Percentiles rank a stretch among this genome's conserved stretches.
Conservation (phyloP, 2,329 filamentous ascomycete species). For the Fonsecaea monophora region DNA sequence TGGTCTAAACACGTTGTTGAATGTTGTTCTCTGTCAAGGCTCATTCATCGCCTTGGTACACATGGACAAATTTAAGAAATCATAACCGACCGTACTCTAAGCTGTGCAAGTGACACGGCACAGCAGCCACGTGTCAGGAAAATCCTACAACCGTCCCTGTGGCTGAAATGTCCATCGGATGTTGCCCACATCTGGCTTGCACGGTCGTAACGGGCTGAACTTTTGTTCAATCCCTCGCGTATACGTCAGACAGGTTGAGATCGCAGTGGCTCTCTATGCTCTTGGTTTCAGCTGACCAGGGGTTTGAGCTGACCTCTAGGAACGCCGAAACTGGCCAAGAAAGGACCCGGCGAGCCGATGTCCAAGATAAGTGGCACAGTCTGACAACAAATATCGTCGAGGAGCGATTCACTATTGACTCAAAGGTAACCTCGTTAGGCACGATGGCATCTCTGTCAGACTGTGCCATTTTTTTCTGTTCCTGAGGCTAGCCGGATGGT, state of each 20-base stretch:
- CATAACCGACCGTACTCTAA: neutral
- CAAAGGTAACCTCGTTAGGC: too few relatives aligned
- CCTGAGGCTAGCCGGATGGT: too few relatives aligned
- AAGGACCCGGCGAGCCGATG: neutral
- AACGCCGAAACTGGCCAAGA: slow-evolving; percentile 12
- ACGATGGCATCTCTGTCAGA: too few relatives aligned
- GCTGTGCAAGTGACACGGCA: neutral
- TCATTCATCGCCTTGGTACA: neutral
- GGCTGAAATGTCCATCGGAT: neutral
- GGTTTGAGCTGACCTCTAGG: slow-evolving; percentile 11
- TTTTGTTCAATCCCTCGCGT: slow-evolving; percentile 18
- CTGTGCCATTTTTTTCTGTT: too few relatives aligned
- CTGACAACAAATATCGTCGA: too few relatives aligned
- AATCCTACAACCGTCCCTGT: neutral
- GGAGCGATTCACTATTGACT: too few relatives aligned
- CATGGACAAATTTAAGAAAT: neutral
- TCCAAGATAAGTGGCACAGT: too few relatives aligned
- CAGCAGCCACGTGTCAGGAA: neutral
- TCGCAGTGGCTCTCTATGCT: neutral
- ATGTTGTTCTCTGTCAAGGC: neutral
- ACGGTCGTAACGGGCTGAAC: slow-evolving; percentile 3
- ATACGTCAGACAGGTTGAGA: neutral
- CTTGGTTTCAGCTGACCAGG: slow-evolving; percentile 14
- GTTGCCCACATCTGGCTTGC: neutral
- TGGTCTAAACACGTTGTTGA: neutral